Conservation (phyloP, 2,329 filamentous ascomycete genomes). For the Clonostachys solani region DNA sequence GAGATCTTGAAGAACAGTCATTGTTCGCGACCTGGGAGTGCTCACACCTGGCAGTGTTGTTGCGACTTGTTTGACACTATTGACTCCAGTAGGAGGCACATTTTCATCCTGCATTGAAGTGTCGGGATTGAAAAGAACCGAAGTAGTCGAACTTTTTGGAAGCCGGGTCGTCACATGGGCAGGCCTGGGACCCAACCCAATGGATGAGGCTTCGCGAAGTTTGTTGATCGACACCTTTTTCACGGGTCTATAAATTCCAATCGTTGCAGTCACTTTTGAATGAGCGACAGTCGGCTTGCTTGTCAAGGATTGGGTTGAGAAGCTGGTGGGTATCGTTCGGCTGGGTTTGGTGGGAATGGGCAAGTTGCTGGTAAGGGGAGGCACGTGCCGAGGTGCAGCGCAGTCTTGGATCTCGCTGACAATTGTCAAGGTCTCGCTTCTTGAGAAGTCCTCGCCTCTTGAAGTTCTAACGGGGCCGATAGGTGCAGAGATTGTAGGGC, state of each 20-base stretch:
- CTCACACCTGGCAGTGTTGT: no score
- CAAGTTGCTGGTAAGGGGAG: background rate
- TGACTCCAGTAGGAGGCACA: constrained; percentile 4
- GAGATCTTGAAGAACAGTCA: constrained; percentile 38
- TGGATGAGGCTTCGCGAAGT: constrained; percentile 7
- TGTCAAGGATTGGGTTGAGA: constrained; percentile 14
- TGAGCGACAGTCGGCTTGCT: constrained; percentile 21
- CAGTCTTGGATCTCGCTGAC: constrained; percentile 29
- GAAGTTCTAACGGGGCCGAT: constrained; percentile 30
- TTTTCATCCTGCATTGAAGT: constrained; percentile 18
- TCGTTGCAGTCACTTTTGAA: constrained; percentile 16
- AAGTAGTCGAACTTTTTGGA: constrained; percentile 6
- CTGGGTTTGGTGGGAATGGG: constrained; percentile 2
- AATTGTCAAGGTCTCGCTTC: constrained; percentile 25
- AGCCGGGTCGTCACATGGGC: background rate
- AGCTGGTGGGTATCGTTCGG: constrained; percentile 22
- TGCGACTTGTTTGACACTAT: constrained; percentile 1
- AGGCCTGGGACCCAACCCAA: background rate
- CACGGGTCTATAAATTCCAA: constrained; percentile 6
- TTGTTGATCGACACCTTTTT: constrained; percentile 6
- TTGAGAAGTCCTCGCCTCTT: constrained; percentile 24
- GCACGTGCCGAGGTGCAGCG: background rate
- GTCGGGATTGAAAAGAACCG: constrained; percentile 5
- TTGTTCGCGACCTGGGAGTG: constrained; percentile 39
- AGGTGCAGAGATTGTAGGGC: constrained; percentile 25